Evolutionary conservation across 2,329 filamentous ascomycete genomes (phyloP).

Genomic region (Geosmithia morbida): DNA sequence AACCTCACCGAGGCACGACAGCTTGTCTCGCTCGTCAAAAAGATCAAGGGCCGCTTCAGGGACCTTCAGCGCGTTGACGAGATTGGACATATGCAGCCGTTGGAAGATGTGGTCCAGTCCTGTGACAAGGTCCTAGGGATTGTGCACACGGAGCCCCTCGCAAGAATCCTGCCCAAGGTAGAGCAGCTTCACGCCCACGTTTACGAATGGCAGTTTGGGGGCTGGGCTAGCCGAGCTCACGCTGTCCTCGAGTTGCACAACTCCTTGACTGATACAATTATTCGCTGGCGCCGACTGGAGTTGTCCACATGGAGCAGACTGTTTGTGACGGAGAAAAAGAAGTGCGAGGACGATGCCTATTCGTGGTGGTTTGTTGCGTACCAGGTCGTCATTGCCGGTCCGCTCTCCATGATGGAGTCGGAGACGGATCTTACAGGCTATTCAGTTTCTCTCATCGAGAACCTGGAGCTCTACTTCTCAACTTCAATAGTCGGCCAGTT

Average conservation of each 20-base stretch:
- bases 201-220: constrained; percentile 82
- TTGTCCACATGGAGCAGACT: constrained; percentile 83
- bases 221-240: constrained; percentile 72
- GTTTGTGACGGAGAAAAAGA: constrained; percentile 69
- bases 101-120: constrained; percentile 62
- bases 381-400: constrained; percentile 68
- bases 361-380: constrained; percentile 97
- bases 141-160: constrained; percentile 67
- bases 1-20: constrained; percentile 65
- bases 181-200: constrained; percentile 78
- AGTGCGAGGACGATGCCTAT: constrained; percentile 62
- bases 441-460: constrained; percentile 54
- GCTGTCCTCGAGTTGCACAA: constrained; percentile 59
- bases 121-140: constrained; percentile 66
- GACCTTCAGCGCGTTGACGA: constrained; percentile 53
- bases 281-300: constrained; percentile 83
- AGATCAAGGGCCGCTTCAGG: constrained; percentile 57
- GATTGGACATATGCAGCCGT: constrained; percentile 57
- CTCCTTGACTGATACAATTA: constrained; percentile 63
- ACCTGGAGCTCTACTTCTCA: constrained; percentile 65
- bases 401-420: constrained; percentile 48
- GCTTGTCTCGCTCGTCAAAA: constrained; percentile 54
- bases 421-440: constrained; percentile 47
- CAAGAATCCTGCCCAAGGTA: constrained; percentile 70
- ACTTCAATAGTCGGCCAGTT: constrained; percentile 75